Base-by-base conservation (phyloP, 208 protist species). In the Trypanosoma rangeli region DNA sequence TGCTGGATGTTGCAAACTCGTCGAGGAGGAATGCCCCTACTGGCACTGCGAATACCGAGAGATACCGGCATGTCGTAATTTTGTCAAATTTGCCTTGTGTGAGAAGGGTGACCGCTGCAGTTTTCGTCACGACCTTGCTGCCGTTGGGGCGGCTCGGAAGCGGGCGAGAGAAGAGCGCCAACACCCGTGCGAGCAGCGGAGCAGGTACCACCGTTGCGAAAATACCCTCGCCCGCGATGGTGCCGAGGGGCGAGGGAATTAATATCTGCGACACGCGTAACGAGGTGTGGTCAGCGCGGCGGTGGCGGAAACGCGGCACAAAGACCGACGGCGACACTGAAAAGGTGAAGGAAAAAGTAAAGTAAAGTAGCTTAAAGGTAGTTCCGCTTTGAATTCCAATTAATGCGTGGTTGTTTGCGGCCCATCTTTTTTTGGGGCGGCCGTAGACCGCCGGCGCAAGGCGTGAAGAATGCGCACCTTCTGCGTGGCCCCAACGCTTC, bases 31-130 rank as follows among this genome's bases (percentile, higher is more conserved):
- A 26, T 95, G 90, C 69, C 84, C 85, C 7, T 95, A 89, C 72
- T 81, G 82, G 82, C 90, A 95, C 82, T 93, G 86, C 73, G 78
- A 65, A 0, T 80, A 75, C 13, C 65, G 76, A 22, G 90, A 92
- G 31, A 70, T 92, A 5, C 86, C 90, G 0, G 75, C 81, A 49
- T 95, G 90, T 56, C 84, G 81, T 24, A 79, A 74, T 15, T 87
- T 90, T 70, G 50, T 79, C 12, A 82, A 82, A 31, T 78, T 65
- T 42, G 80, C 80, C 20, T 37, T 73, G 8, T 95, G 90, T 64
- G 78, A 85, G 15, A 86, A 85, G 57, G 86, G 86, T 0, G 55
- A 72, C 2, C 66, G 83, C 33, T 95, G 90, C 75, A 88, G 79
- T 57, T 95, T 93, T 64, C 78, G 85, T 0, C 90, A 95, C 78